A percentile compares a stretch with the other conserved stretches of the same genome.
These are phyloP conservation scores for Globisporangium rhizosaccharum DNA, from an alignment of 352 stramenopile species.

Conservation along the genomic window DNA sequence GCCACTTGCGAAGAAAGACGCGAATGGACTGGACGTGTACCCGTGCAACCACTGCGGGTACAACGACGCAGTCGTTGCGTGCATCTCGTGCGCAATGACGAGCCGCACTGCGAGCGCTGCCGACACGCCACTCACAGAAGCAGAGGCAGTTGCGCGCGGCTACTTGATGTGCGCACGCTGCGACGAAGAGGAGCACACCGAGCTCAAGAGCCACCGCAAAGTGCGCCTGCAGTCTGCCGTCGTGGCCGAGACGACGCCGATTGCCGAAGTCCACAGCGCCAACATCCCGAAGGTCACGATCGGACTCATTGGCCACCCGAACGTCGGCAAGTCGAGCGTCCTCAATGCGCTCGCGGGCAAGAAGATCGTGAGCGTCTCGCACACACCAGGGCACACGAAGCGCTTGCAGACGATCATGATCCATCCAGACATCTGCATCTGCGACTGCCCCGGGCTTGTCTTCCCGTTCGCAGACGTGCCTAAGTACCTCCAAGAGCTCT, in stretches of 20 bases:
- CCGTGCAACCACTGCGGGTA: constrained; percentile 72
- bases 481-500: constrained; percentile 83
- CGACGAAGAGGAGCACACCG: constrained; percentile 59
- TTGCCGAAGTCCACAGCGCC: constrained; percentile 21
- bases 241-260: constrained; percentile 21
- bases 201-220: constrained; percentile 60
- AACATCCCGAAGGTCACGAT: constrained; percentile 67
- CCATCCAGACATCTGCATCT: constrained; percentile 77
- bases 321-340: constrained; percentile 87
- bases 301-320: constrained; percentile 85
- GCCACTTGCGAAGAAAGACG: constrained; percentile 8
- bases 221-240: constrained; percentile 31
- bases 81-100: constrained; percentile 46
- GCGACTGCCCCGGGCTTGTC: constrained; percentile 81
- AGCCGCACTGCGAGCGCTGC: constrained; percentile 9
- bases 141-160: constrained; percentile 49
- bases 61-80: constrained; percentile 53
- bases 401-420: constrained; percentile 84
- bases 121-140: constrained; percentile 35
- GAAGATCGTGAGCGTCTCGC: constrained; percentile 85
- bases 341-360: constrained; percentile 82
- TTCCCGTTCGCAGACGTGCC: constrained; percentile 78
- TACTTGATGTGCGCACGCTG: constrained; percentile 69
- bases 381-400: constrained; percentile 85
- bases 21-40: constrained; percentile 15